These are phyloP conservation scores for Nakazawaea ernobii DNA, from an alignment of 805 yeast genomes.

Conservation along the genomic window DNA sequence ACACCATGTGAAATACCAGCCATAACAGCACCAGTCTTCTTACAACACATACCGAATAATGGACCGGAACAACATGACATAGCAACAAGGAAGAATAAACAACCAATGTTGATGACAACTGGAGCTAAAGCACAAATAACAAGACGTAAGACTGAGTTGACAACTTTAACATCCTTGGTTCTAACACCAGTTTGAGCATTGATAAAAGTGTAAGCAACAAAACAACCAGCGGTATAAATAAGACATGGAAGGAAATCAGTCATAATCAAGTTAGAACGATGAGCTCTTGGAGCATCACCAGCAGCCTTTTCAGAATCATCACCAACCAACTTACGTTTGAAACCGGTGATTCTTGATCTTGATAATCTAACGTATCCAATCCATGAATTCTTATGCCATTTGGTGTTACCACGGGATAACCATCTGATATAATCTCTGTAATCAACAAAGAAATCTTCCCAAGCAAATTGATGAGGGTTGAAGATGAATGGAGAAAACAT, in stretches of 20 bases:
- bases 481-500: slow-evolving; percentile 89
- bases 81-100: slow-evolving; percentile 66
- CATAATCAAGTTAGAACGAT: slow-evolving; percentile 63
- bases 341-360: slow-evolving; percentile 82
- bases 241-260: slow-evolving; percentile 70
- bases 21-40: slow-evolving; percentile 91
- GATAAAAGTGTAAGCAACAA: slow-evolving; percentile 72
- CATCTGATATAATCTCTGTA: slow-evolving; percentile 90
- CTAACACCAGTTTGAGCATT: slow-evolving; percentile 84
- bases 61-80: slow-evolving; percentile 98
- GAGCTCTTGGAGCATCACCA: slow-evolving; percentile 81
- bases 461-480: slow-evolving; percentile 97
- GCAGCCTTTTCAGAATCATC: slow-evolving; percentile 78
- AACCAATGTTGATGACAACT: slow-evolving; percentile 85
- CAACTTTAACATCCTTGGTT: slow-evolving; percentile 35
- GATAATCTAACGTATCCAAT: slow-evolving; percentile 77
- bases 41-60: slow-evolving; percentile 87
- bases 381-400: slow-evolving; percentile 88
- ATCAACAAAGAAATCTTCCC: slow-evolving; percentile 94
- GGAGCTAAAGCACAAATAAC: slow-evolving; percentile 86
- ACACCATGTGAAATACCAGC: slow-evolving; percentile 96
- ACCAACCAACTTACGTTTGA: slow-evolving; percentile 68
- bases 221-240: slow-evolving; percentile 73
- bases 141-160: slow-evolving; percentile 68
- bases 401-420: slow-evolving; percentile 86